phyloP scores from a whole-genome alignment of 176 grass and related monocot genomes.

The Metroxylon sagu region DNA sequence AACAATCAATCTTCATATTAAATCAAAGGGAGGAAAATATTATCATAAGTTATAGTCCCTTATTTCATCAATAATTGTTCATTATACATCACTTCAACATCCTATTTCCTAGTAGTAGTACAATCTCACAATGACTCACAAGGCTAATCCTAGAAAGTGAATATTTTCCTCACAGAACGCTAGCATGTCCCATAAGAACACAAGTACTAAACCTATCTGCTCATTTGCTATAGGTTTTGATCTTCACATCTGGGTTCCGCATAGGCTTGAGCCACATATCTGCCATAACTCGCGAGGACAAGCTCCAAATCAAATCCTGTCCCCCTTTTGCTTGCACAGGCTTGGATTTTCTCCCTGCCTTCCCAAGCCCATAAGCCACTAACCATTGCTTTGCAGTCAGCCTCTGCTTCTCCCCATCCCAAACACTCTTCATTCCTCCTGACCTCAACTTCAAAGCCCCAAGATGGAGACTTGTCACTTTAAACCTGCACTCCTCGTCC shows the following conservation, averaged over 20 bases:
- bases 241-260: constrained; percentile 72
- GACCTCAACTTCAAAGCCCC: constrained; percentile 55
- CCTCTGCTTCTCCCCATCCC: constrained; percentile 59
- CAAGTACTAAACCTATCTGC: too few species aligned
- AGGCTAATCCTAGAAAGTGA: too few species aligned
- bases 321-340: constrained; percentile 8
- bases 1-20: too few species aligned
- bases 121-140: too few species aligned
- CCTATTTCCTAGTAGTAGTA: too few species aligned
- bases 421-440: constrained; percentile 23
- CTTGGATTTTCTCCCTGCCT: constrained; percentile 34
- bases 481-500: constrained; percentile 39
- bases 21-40: too few species aligned
- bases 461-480: constrained; percentile 67
- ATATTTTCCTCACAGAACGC: too few species aligned
- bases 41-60: too few species aligned
- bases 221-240: not conserved
- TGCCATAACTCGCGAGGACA: constrained; percentile 67
- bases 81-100: too few species aligned
- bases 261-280: constrained; percentile 84
- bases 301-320: constrained; percentile 68
- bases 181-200: too few species aligned
- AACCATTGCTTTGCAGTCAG: constrained; percentile 84
- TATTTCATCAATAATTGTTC: too few species aligned
- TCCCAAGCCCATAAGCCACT: constrained; percentile 31